Percentiles rank a stretch among this genome's conserved stretches.
These are phyloP conservation scores for Schizothecium vesticola DNA, from an alignment of 495 filamentous ascomycete genomes.

Conservation along the genomic window DNA sequence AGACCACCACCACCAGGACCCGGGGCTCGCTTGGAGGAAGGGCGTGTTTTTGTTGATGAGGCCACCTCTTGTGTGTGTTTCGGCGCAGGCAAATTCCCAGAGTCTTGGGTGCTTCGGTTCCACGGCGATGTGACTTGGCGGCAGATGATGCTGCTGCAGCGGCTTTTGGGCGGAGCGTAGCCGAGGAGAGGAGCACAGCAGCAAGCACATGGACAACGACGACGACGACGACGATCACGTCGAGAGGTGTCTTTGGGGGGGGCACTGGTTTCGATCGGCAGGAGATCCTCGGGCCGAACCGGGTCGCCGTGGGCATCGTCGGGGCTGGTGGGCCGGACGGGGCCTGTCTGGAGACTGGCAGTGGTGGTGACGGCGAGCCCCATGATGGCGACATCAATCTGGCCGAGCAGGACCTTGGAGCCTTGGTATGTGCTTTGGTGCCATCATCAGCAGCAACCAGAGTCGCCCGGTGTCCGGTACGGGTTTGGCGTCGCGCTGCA, in stretches of 20 bases:
- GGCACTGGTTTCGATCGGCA: not conserved
- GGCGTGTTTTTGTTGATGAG: not conserved
- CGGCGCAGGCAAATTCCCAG: not conserved
- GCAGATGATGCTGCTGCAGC: not conserved
- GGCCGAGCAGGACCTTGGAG: not conserved
- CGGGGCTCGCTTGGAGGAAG: not conserved
- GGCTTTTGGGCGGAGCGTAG: not conserved
- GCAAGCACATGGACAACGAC: not conserved
- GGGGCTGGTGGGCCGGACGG: not conserved
- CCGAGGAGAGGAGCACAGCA: not conserved
- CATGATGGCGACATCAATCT: not conserved
- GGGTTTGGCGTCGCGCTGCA: not conserved
- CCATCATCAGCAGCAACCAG: not conserved
- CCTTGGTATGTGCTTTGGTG: not conserved
- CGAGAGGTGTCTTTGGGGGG: not conserved
- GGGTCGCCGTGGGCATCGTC: not conserved
- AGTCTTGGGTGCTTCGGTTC: not conserved
- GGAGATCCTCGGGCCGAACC: conserved; percentile 4
- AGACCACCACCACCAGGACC: not conserved
- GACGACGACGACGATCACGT: not conserved
- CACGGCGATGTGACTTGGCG: not conserved
- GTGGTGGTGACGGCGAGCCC: not conserved
- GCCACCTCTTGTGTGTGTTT: not conserved
- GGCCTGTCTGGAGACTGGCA: too few species aligned
- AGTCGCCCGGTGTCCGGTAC: not conserved